Conservation (phyloP, 2,329 filamentous ascomycete genomes). For the Cordyceps pruinosa region DNA sequence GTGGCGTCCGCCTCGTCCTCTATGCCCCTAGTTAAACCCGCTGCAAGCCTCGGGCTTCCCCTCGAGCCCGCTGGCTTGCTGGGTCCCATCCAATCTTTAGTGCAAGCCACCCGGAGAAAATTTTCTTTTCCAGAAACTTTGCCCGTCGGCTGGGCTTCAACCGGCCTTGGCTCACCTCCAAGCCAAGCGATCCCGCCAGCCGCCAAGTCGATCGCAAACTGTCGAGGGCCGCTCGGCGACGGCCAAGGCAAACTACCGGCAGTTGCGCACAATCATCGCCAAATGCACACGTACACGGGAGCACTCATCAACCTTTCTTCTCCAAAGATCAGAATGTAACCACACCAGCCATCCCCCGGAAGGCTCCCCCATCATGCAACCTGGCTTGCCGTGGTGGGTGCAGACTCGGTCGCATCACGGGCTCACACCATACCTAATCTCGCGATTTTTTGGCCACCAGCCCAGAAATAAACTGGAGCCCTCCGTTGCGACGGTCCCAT, state of each 20-base stretch:
- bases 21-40: neutral
- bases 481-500: neutral
- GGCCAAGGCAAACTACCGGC: neutral
- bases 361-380: neutral
- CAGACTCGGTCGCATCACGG: neutral
- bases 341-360: neutral
- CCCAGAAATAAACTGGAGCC: constrained; percentile 1
- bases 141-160: neutral
- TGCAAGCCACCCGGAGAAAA: neutral
- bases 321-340: neutral
- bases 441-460: neutral
- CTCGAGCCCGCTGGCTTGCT: too few species aligned
- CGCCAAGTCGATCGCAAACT: neutral
- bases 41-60: too few species aligned
- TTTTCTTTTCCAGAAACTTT: neutral
- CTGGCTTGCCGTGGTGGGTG: neutral
- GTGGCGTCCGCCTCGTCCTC: neutral
- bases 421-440: neutral
- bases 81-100: neutral
- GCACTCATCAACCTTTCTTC: too few species aligned
- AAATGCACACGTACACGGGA: too few species aligned
- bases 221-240: neutral
- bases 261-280: too few species aligned
- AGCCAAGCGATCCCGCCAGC: neutral
- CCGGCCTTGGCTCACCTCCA: neutral